Evolutionary conservation across 306 rosid species (phyloP), one percentile per base, ranked within the genome.

Genomic region (Lotus japonicus): DNA sequence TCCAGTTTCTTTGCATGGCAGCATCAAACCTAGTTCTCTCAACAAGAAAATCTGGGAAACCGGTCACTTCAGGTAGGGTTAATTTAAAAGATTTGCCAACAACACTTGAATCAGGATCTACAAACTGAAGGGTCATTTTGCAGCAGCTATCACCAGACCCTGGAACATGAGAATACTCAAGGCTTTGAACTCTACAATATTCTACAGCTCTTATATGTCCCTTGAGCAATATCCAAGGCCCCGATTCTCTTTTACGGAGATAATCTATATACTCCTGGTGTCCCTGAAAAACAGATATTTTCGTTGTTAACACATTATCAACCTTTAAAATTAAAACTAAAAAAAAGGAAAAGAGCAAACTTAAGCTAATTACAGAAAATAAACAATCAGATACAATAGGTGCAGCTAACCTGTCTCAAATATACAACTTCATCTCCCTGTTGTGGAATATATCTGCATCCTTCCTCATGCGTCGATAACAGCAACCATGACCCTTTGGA

Each of bases 101-200:
- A 28, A 87, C 95, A 45, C 68, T 72, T 59, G 99, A 90, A 76
- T 71, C 15, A 23, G 86, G 88, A 82, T 95, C 96, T 43, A 87
- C 80, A 81, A 90, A 95, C 72, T 82, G 78, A 63, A 95, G 92
- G 13, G 73, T 70, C 92, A 95, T 81, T 85, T 90, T 95, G 80
- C 99, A 95, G 92, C 99, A 88, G 85, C 99, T 86, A 78, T 90
- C 99, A 59, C 99, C 99, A 72, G 97, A 95, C 43, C 98, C 98
- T 9, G 96, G 80, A 73, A 81, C 79, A 55, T 87, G 80, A 69
- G 97, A 83, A 75, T 95, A 95, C 79, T 81, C 91, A 0, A 95
- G 92, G 66, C 56, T 80, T 77, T 76, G 76, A 76, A 88, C 88
- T 72, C 67, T 84, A 80, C 97, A 90, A 73, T 77, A 87, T 80